These are phyloP conservation scores for Darksidea phi DNA, from an alignment of 495 filamentous ascomycete species.

Conservation along the genomic window DNA sequence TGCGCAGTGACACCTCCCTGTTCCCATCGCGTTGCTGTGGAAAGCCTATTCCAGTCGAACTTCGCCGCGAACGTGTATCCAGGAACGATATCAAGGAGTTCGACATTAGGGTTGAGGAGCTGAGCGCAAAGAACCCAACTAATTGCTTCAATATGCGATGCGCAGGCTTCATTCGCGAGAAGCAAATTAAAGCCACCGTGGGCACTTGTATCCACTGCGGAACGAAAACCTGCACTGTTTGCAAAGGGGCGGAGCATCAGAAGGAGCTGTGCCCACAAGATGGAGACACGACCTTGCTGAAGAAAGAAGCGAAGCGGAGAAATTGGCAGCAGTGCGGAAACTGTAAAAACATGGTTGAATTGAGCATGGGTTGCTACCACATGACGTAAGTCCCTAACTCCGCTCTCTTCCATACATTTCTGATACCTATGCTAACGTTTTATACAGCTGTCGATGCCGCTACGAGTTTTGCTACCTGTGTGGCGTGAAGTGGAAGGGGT, in stretches of 20 bases:
- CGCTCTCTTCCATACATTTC: background rate
- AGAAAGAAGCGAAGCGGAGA: conserved; percentile 4
- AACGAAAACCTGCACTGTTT: conserved; percentile 11
- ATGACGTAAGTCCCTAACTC: conserved; percentile 18
- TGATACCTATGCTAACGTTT: background rate
- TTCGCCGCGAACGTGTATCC: background rate
- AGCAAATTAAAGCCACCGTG: background rate
- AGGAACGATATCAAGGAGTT: conserved; percentile 15
- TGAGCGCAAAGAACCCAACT: conserved; percentile 17
- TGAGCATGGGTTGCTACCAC: conserved; percentile 18
- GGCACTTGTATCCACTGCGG: conserved; percentile 10
- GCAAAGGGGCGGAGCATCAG: conserved; percentile 12
- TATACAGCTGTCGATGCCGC: conserved; percentile 13
- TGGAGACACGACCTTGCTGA: conserved; percentile 2
- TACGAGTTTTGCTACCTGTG: conserved; percentile 32
- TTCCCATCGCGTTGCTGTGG: conserved; percentile 29
- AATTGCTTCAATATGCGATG: conserved; percentile 9
- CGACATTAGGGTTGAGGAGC: conserved; percentile 17
- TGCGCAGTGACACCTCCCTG: conserved; percentile 3
- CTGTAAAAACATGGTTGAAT: conserved; percentile 29
- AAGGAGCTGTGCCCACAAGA: conserved; percentile 20
- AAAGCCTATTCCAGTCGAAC: conserved; percentile 4
- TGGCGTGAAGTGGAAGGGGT: conserved; percentile 14
- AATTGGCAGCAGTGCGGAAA: conserved; percentile 21
- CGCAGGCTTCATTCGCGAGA: conserved; percentile 12